These are phyloP conservation scores for Mycena venus DNA, from an alignment of 768 basidiomycete genomes.

Conservation along the genomic window DNA sequence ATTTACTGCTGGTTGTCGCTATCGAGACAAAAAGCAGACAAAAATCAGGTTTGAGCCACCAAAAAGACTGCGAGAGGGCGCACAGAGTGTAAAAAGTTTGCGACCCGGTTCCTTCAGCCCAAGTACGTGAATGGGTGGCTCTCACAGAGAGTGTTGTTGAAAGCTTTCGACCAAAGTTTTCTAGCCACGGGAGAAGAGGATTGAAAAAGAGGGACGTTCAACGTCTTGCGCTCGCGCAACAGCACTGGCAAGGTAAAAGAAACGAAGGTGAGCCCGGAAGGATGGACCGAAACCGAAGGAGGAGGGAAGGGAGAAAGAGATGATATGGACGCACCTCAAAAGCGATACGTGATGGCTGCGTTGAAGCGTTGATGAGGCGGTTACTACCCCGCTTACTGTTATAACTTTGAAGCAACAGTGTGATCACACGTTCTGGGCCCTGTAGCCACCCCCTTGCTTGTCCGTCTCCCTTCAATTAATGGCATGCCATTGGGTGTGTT, in stretches of 20 bases:
- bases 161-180: conserved; percentile 41
- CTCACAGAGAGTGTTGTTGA: conserved; percentile 64
- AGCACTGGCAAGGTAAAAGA: conserved; percentile 48
- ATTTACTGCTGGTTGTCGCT: conserved; percentile 38
- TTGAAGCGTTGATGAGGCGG: not conserved
- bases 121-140: conserved; percentile 47
- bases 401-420: not conserved
- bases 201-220: conserved; percentile 71
- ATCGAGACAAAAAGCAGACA: conserved; percentile 25
- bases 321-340: conserved; percentile 13
- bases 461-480: not conserved
- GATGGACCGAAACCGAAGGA: conserved; percentile 43
- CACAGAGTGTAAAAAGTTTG: conserved; percentile 29
- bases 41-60: conserved; percentile 24
- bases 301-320: conserved; percentile 38
- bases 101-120: conserved; percentile 32
- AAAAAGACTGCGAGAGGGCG: conserved; percentile 21
- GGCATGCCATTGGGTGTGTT: not conserved
- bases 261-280: conserved; percentile 46
- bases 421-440: conserved; percentile 7
- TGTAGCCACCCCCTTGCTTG: not conserved
- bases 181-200: conserved; percentile 48
- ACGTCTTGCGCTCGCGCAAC: conserved; percentile 73
- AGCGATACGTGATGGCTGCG: conserved; percentile 10
- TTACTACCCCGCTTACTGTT: conserved; percentile 6